Evolutionary conservation across 768 basidiomycete species (phyloP), one percentile per base, ranked within the genome.

Genomic region (Amanita jacksonii): DNA sequence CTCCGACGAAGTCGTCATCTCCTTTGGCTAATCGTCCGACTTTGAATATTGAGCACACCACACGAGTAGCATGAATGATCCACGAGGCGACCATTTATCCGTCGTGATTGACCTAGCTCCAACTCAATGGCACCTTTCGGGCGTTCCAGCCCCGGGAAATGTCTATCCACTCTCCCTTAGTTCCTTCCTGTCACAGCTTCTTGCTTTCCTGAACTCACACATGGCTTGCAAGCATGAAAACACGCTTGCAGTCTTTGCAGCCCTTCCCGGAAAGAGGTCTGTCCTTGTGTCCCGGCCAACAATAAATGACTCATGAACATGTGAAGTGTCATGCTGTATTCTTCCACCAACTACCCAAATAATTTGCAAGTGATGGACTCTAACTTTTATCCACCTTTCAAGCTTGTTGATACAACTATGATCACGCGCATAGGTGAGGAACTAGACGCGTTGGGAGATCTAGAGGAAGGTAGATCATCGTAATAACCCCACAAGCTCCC

Each of bases 161-260:
- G 46, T 63, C 3, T 64, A 72, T 52, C 70, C 79, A 0, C 63
- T 97, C 9, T 59, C 81, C 1, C 72, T 97, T 34, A 64, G 74
- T 15, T 53, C 72, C 1, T 96, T 97, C 58, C 69, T 97, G 36
- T 78, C 87, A 2, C 86, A 91, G 54, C 67, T 96, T 20, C 74
- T 97, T 46, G 82, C 86, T 23, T 94, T 97, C 56, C 68, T 94
- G 55, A 98, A 99, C 57, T 77, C 91, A 3, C 92, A 98, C 63
- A 74, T 98, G 48, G 92, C 92, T 1, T 75, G 79, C 50, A 79
- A 83, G 51, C 84, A 92, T 64, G 92, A 94, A 60, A 99, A 99
- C 58, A 77, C 85, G 3, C 71, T 99, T 30, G 87, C 91, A 5
- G 85, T 97, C 44, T 94, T 90, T 58, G 94, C 79, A 6, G 94